Conservation (phyloP, 2,329 filamentous ascomycete genomes). For the Diplodia intermedia region DNA sequence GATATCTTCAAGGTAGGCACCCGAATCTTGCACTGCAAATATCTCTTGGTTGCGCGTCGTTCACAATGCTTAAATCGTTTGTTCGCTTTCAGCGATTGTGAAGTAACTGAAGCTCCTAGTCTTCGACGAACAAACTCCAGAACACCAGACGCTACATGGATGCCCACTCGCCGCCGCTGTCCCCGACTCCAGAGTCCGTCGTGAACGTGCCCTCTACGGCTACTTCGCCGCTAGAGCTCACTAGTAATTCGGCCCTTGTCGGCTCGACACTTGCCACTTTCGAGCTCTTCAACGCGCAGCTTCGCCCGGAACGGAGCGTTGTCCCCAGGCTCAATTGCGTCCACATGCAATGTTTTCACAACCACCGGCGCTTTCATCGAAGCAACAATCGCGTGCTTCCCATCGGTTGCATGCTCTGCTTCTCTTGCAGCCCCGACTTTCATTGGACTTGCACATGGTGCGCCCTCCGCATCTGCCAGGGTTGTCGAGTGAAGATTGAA, state of each 20-base stretch:
- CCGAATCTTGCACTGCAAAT: not conserved
- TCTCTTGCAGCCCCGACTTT: conserved; percentile 37
- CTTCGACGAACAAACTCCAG: conserved; percentile 31
- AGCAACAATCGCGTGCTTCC: conserved; percentile 44
- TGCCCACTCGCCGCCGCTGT: conserved; percentile 6
- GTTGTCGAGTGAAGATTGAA: conserved; percentile 41
- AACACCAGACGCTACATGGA: not conserved
- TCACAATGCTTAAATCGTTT: conserved; percentile 22
- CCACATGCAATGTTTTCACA: conserved; percentile 45
- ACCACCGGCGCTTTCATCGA: conserved; percentile 41
- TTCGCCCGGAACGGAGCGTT: conserved; percentile 31
- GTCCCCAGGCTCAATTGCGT: conserved; percentile 41
- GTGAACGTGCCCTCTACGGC: not conserved
- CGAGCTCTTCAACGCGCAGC: conserved; percentile 33
- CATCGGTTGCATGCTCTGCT: conserved; percentile 48
- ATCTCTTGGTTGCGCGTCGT: conserved; percentile 18
- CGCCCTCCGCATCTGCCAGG: conserved; percentile 44
- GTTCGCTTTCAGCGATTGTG: conserved; percentile 20
- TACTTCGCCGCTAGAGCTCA: conserved; percentile 1
- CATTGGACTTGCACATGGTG: conserved; percentile 49
- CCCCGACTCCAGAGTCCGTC: conserved; percentile 4
- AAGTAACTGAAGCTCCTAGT: conserved; percentile 30
- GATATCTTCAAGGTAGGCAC: conserved; percentile 46
- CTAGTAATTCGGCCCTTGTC: conserved; percentile 10
- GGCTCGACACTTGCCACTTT: not conserved